Evolutionary conservation across 179 eudicot species (phyloP).

Genomic region (Beta lomatogona): DNA sequence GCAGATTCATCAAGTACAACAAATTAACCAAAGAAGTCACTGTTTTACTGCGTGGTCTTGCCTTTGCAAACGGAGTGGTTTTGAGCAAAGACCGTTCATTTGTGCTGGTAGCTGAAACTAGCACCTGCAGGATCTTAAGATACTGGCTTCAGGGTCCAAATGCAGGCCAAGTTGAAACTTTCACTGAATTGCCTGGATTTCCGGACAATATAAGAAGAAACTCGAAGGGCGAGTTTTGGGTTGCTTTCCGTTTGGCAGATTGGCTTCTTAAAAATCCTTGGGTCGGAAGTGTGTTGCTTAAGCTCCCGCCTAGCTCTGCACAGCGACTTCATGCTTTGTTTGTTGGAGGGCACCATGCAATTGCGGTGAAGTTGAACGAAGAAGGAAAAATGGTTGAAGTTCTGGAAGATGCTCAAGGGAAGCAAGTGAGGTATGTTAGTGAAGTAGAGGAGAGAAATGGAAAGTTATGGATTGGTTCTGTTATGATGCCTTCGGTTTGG

Average conservation of each 20-base stretch:
- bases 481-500: slow-evolving; percentile 61
- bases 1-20: slow-evolving; percentile 52
- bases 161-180: slow-evolving; percentile 45
- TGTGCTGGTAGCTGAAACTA: slow-evolving; percentile 48
- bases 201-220: slow-evolving; percentile 84
- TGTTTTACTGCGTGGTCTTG: slow-evolving; percentile 43
- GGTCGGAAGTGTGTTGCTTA: slow-evolving; percentile 49
- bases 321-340: slow-evolving; percentile 57
- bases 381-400: slow-evolving; percentile 55
- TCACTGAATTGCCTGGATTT: slow-evolving; percentile 61
- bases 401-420: slow-evolving; percentile 69
- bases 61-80: slow-evolving; percentile 56
- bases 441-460: slow-evolving; percentile 75
- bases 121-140: slow-evolving; percentile 40
- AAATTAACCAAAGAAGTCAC: slow-evolving; percentile 40
- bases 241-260: slow-evolving; percentile 50
- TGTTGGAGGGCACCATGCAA: slow-evolving; percentile 68
- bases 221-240: slow-evolving; percentile 80
- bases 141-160: slow-evolving; percentile 54
- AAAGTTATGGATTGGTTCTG: slow-evolving; percentile 69
- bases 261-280: slow-evolving; percentile 53
- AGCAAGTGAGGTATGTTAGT: slow-evolving; percentile 60
- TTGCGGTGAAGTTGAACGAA: slow-evolving; percentile 50
- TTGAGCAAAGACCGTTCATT: slow-evolving; percentile 53
- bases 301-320: slow-evolving; percentile 47